These are phyloP conservation scores for Lentinula aciculospora DNA, from an alignment of 768 basidiomycete species.

Conservation along the genomic window DNA sequence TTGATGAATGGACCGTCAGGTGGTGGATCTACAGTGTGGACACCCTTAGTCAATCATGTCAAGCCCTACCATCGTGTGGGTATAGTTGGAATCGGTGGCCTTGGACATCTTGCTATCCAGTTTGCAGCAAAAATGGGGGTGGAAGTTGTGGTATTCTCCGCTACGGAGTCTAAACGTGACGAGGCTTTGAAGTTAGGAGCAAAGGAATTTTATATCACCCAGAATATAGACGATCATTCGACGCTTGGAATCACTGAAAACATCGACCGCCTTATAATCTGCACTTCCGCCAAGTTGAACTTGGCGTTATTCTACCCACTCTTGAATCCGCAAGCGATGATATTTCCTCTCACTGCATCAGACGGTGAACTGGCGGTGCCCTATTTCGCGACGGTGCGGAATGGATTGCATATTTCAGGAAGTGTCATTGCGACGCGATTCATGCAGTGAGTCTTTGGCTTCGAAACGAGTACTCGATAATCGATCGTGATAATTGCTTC, in stretches of 20 bases:
- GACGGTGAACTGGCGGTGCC: slow-evolving; percentile 18
- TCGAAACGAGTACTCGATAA: neutral
- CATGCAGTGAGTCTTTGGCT: neutral
- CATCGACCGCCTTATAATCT: slow-evolving; percentile 23
- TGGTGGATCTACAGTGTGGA: slow-evolving; percentile 28
- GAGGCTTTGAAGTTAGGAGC: slow-evolving; percentile 26
- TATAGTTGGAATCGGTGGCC: slow-evolving; percentile 27
- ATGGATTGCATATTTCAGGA: slow-evolving; percentile 13
- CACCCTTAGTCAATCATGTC: slow-evolving; percentile 15
- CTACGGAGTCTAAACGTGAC: slow-evolving; percentile 21
- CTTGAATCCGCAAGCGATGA: slow-evolving; percentile 15
- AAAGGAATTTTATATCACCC: slow-evolving; percentile 25
- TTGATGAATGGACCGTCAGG: neutral
- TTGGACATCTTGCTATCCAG: slow-evolving; percentile 30
- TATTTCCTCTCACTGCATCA: slow-evolving; percentile 22
- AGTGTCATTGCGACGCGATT: neutral
- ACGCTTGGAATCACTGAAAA: slow-evolving; percentile 16
- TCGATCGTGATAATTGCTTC: neutral
- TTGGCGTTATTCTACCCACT: slow-evolving; percentile 16
- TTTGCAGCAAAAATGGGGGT: slow-evolving; percentile 33
- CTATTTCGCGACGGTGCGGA: slow-evolving; percentile 8
- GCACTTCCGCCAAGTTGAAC: slow-evolving; percentile 16
- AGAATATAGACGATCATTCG: slow-evolving; percentile 8
- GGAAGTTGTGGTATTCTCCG: slow-evolving; percentile 28
- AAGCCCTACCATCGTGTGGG: slow-evolving; percentile 24